Conservation (phyloP, 495 filamentous ascomycete genomes). For the Penicillium simplicissimum region DNA sequence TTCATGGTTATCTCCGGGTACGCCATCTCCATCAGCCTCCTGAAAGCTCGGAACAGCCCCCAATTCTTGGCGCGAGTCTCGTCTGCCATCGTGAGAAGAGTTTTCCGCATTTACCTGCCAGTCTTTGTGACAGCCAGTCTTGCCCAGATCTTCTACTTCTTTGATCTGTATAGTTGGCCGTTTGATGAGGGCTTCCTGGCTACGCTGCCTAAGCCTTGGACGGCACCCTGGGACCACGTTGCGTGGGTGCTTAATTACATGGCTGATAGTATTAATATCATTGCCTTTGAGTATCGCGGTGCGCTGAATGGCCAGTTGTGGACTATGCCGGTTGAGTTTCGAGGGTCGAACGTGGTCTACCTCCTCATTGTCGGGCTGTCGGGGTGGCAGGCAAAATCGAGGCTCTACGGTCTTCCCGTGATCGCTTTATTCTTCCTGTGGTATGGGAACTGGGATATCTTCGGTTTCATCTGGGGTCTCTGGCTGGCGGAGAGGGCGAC, state of each 20-base stretch:
- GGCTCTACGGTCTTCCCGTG: conserved; percentile 33
- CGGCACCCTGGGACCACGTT: conserved; percentile 24
- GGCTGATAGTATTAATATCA: conserved; percentile 39
- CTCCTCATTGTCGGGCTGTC: conserved; percentile 39
- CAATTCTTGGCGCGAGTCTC: conserved; percentile 35
- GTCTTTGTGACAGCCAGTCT: conserved; percentile 48
- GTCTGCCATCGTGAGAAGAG: conserved; percentile 56
- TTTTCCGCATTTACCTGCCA: conserved; percentile 57
- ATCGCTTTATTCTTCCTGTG: conserved; percentile 35
- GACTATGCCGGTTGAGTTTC: conserved; percentile 54
- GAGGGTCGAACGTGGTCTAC: conserved; percentile 49
- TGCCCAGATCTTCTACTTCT: conserved; percentile 43
- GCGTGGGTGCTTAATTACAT: conserved; percentile 29
- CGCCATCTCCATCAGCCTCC: conserved; percentile 54
- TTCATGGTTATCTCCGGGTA: conserved; percentile 68
- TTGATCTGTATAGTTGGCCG: conserved; percentile 23
- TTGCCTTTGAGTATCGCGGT: conserved; percentile 20
- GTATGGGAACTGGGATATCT: conserved; percentile 47
- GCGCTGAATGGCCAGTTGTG: conserved; percentile 44
- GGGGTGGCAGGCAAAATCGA: conserved; percentile 32
- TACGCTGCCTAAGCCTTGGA: conserved; percentile 23
- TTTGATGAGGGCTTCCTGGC: conserved; percentile 18
- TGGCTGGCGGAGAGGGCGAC: conserved; percentile 42
- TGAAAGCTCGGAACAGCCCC: conserved; percentile 46
- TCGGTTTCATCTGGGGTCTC: conserved; percentile 47